phyloP scores from a whole-genome alignment of 768 basidiomycete species.

The Plicaturopsis crispa region DNA sequence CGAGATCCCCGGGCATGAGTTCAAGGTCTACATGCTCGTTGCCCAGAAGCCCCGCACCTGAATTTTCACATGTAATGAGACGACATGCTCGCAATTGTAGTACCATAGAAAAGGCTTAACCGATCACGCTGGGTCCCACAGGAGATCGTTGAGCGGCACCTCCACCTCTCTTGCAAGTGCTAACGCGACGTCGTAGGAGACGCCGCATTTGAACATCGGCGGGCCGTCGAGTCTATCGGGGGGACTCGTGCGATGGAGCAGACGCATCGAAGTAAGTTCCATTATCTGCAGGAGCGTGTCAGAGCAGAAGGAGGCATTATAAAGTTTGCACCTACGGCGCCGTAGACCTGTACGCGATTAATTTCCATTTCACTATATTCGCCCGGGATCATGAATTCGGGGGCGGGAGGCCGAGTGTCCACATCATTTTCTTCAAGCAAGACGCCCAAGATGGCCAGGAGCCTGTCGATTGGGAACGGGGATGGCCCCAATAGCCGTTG shows the following conservation, averaged over 20 bases:
- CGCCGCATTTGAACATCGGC: conserved; percentile 67
- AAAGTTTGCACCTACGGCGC: conserved; percentile 36
- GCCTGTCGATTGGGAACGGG: conserved; percentile 70
- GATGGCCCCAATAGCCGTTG: conserved; percentile 76
- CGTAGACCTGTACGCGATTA: conserved; percentile 49
- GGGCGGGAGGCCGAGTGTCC: conserved; percentile 36
- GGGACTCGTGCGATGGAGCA: conserved; percentile 58
- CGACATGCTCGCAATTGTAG: no score
- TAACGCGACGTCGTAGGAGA: conserved; percentile 45
- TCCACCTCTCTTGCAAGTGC: conserved; percentile 52
- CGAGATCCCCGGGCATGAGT: not conserved
- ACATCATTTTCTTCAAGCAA: conserved; percentile 68
- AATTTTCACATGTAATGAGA: no score
- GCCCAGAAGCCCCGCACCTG: not conserved
- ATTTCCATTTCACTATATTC: conserved; percentile 75
- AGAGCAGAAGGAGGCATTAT: not conserved
- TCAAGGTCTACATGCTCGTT: not conserved
- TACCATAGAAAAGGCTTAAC: no score
- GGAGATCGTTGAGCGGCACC: conserved; percentile 52
- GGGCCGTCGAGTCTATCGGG: conserved; percentile 61
- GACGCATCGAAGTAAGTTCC: conserved; percentile 56
- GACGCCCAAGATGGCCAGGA: conserved; percentile 73
- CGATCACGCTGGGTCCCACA: conserved; percentile 61
- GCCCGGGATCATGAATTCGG: conserved; percentile 49
- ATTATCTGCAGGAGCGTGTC: conserved; percentile 43